phyloP scores from a whole-genome alignment of 495 filamentous ascomycete species.

The Hapsidospora chrysogenum region DNA sequence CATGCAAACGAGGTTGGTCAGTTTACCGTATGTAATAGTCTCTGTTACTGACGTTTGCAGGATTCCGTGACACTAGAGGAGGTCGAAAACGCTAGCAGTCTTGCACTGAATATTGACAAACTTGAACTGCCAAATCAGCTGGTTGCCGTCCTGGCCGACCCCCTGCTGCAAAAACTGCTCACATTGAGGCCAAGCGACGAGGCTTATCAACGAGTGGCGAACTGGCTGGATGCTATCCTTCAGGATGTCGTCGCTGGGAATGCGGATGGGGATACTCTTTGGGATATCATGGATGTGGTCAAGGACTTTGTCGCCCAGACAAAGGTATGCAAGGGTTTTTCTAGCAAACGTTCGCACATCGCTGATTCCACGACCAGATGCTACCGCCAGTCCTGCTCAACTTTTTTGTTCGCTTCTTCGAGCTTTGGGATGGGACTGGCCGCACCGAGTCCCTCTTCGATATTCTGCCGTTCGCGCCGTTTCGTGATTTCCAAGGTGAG shows the following conservation, averaged over 20 bases:
- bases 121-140: conserved; percentile 72
- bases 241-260: conserved; percentile 39
- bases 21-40: conserved; percentile 6
- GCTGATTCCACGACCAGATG: too few relatives aligned
- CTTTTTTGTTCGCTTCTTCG: conserved; percentile 46
- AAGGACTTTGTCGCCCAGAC: conserved; percentile 41
- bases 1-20: conserved; percentile 55
- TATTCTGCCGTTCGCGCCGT: conserved; percentile 44
- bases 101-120: conserved; percentile 60
- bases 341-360: too few relatives aligned
- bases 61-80: conserved; percentile 59
- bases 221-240: conserved; percentile 47
- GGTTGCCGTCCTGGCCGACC: conserved; percentile 58
- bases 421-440: conserved; percentile 49
- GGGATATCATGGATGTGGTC: conserved; percentile 40
- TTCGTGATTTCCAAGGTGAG: conserved; percentile 40
- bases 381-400: conserved; percentile 41
- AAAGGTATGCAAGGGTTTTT: too few relatives aligned
- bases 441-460: conserved; percentile 44
- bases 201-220: conserved; percentile 38
- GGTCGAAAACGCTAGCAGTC: conserved; percentile 51
- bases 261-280: conserved; percentile 27
- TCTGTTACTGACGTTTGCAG: conserved; percentile 20
- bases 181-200: conserved; percentile 42
- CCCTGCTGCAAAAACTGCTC: conserved; percentile 62